These are phyloP conservation scores for Vitis amurensis DNA, from an alignment of 164 flowering plant species.

Conservation along the genomic window DNA sequence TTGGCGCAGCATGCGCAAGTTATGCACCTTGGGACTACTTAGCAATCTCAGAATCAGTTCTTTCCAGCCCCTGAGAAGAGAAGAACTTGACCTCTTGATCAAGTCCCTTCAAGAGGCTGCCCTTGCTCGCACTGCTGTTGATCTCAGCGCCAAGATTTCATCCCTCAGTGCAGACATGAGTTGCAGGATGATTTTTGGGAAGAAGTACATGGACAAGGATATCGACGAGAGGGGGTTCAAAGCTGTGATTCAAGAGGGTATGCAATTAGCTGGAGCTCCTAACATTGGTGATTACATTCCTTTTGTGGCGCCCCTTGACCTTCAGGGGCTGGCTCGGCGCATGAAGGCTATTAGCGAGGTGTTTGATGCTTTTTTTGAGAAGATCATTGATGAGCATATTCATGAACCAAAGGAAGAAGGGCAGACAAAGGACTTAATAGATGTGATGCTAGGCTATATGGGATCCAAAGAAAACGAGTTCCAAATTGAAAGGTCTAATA, in stretches of 20 bases:
- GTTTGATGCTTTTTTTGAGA: too few species aligned
- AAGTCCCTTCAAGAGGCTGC: constrained; percentile 8
- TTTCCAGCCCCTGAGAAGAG: constrained; percentile 19
- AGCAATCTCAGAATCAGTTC: constrained; percentile 17
- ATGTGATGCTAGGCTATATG: too few species aligned
- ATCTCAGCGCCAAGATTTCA: constrained; percentile 19
- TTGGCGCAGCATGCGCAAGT: constrained; percentile 28
- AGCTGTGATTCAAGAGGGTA: constrained; percentile 41
- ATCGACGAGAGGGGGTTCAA: constrained; percentile 36
- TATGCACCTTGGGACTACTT: constrained; percentile 25
- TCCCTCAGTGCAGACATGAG: constrained; percentile 11
- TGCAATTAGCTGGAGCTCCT: constrained; percentile 28
- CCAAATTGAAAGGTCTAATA: too few species aligned
- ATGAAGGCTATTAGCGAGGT: too few species aligned
- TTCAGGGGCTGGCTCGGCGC: neutral
- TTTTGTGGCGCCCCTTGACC: constrained; percentile 24
- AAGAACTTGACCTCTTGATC: constrained; percentile 18
- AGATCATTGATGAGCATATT: too few species aligned
- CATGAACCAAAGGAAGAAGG: too few species aligned
- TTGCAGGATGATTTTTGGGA: constrained; percentile 6
- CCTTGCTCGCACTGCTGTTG: neutral
- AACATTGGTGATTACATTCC: constrained; percentile 54
- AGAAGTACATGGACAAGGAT: neutral
- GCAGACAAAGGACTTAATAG: too few species aligned
- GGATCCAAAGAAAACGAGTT: too few species aligned